phyloP scores from a whole-genome alignment of 2,329 filamentous ascomycete genomes.

The Fusarium sp. region DNA sequence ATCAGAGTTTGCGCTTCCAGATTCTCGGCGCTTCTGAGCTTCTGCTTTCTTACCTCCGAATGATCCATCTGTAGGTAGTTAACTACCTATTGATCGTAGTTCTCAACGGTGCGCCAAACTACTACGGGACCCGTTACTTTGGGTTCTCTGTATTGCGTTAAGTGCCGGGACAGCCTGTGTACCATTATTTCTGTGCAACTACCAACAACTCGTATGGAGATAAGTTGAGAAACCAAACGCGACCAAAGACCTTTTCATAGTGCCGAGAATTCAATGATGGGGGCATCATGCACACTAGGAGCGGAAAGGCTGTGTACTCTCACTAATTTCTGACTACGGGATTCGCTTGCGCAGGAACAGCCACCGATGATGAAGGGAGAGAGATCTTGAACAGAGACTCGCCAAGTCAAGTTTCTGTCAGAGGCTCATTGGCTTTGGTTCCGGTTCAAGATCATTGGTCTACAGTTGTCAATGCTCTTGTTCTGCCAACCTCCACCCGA shows the following conservation, averaged over 20 bases:
- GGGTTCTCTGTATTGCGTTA: slow-evolving; percentile 28
- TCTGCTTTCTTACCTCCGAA: slow-evolving; percentile 3
- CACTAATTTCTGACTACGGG: slow-evolving; percentile 33
- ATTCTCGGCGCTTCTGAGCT: slow-evolving; percentile 22
- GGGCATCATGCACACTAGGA: slow-evolving; percentile 26
- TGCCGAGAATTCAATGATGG: slow-evolving; percentile 19
- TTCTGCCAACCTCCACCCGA: slow-evolving; percentile 36
- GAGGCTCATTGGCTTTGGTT: slow-evolving; percentile 3
- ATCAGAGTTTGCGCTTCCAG: slow-evolving; percentile 39
- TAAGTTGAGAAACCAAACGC: slow-evolving; percentile 33
- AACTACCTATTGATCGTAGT: background rate
- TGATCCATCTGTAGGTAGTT: slow-evolving; percentile 3
- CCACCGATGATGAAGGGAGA: slow-evolving; percentile 9
- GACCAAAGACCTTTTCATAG: slow-evolving; percentile 12
- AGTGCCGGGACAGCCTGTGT: slow-evolving; percentile 30
- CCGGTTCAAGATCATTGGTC: background rate
- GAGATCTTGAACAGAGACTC: background rate
- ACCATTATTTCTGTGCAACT: slow-evolving; percentile 35
- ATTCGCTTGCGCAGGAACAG: slow-evolving; percentile 38
- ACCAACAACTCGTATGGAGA: slow-evolving; percentile 36
- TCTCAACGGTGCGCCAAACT: slow-evolving; percentile 35
- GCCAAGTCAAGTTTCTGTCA: background rate
- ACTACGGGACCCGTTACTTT: slow-evolving; percentile 29
- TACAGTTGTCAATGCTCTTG: slow-evolving; percentile 28
- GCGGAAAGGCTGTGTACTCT: slow-evolving; percentile 24